A percentile compares a stretch with the other conserved stretches of the same genome.
Conservation (phyloP, 2,329 filamentous ascomycete genomes). For the Nakataea oryzae region DNA sequence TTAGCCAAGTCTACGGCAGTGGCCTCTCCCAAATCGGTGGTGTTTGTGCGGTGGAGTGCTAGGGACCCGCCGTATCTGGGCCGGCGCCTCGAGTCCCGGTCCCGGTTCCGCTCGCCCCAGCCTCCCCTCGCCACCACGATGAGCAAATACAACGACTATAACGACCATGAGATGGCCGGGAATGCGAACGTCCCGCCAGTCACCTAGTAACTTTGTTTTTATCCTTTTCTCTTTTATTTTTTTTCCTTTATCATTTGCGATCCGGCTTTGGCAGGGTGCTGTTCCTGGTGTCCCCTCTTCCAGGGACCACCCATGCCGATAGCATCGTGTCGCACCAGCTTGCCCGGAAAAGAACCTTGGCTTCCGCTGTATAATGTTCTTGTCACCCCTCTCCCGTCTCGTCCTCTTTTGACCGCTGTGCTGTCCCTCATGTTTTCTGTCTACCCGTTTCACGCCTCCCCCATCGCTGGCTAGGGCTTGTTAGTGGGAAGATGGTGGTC, state of each 20-base stretch:
- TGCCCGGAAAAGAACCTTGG: not conserved
- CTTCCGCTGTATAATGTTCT: not conserved
- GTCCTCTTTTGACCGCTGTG: not conserved
- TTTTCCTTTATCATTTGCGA: not conserved
- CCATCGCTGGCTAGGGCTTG: too few species aligned
- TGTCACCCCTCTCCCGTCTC: not conserved
- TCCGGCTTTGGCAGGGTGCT: not conserved
- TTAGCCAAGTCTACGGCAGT: slow-evolving; percentile 10
- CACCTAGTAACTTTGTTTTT: not conserved
- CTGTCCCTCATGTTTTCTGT: not conserved
- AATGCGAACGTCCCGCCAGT: not conserved
- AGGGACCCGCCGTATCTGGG: not conserved
- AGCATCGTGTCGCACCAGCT: not conserved
- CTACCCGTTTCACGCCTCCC: not conserved
- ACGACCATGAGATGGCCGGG: not conserved
- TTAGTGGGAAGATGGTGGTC: not conserved
- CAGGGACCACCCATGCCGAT: not conserved
- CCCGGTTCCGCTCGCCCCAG: not conserved
- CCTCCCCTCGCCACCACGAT: not conserved
- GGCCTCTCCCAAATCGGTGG: slow-evolving; percentile 14
- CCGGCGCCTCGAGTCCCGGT: not conserved
- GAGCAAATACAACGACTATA: not conserved
- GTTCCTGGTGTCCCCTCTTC: too few species aligned
- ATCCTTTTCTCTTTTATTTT: not conserved
- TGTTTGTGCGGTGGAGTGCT: slow-evolving; percentile 14